phyloP scores from a whole-genome alignment of 169 alveolate species.

The Neospora caninum region DNA sequence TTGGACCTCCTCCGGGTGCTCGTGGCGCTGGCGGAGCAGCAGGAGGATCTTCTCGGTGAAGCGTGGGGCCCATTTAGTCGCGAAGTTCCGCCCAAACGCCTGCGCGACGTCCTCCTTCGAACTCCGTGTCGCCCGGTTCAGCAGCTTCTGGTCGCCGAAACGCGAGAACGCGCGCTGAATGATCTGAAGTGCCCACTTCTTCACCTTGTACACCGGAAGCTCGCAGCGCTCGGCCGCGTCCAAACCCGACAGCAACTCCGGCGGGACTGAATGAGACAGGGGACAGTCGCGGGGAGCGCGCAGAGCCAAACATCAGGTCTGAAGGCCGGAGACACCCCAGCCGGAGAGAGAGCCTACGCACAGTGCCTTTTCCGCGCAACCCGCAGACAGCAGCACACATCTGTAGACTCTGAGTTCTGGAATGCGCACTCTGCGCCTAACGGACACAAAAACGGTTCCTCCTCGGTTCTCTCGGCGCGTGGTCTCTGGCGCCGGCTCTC shows the following conservation, averaged over 20 bases:
- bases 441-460: no score
- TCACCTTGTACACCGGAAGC: conserved; percentile 60
- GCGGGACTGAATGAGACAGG: conserved; percentile 50
- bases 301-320: neutral
- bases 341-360: neutral
- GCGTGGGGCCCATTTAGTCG: conserved; percentile 33
- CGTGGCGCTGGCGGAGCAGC: conserved; percentile 35
- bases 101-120: conserved; percentile 1
- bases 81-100: conserved; percentile 35
- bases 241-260: neutral
- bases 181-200: conserved; percentile 60
- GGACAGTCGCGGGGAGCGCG: neutral
- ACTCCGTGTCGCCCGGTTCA: conserved; percentile 5
- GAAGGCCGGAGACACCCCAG: neutral
- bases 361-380: no score
- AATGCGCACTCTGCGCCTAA: no score
- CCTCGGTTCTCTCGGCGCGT: no score
- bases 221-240: neutral
- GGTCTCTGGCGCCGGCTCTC: no score
- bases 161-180: conserved; percentile 57
- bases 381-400: no score
- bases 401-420: no score
- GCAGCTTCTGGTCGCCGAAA: conserved; percentile 52
- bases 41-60: conserved; percentile 57
- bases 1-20: conserved; percentile 22